Base-by-base conservation (phyloP, 306 rosid species). In the Biancaea sappan region DNA sequence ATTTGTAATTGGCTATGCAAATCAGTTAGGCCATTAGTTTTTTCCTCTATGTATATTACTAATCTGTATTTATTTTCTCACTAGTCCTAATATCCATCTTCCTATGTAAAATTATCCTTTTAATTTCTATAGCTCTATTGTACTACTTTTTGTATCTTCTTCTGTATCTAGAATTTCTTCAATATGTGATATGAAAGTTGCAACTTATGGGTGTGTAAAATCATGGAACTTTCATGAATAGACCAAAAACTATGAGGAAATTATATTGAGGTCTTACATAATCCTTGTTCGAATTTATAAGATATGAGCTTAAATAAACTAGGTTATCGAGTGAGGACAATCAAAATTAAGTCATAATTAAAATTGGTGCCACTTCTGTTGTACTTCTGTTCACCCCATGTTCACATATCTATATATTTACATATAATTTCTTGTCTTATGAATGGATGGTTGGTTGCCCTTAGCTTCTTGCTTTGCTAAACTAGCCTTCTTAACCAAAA, bases 311-410 rank as follows among this genome's bases (percentile, higher is more conserved):
- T 44, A 16, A 1, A 19, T 8, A 46, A 28, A 67, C 58, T 12
- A 26, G 43, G 28, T 67, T 28, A 65, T 51, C 25, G 18, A 29
- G 22, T 8, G n/a, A 47, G 60, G 46, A 48, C 9, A n/a, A 48
- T 29, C 29, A 40, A 70, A 66, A 66, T 62, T 40, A n/a, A 51
- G 57, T 21, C 24, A 35, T 56, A 31, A 8, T 51, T 54, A 67
- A 41, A 24, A 19, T 29, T 12, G 74, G 40, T 73, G 28, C 38
- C 56, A 13, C 47, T 53, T 80, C 74, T 62, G 26, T 72, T 77
- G 24, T 34, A 29, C 32, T 69, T 28, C 81, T 73, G 91, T 75
- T 85, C 92, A 18, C 29, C 4, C 12, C 51, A 37, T 38, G 19
- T 64, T 43, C 54, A 24, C n/a, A n/a, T n/a, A n/a, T n/a, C n/a